Percentiles rank a stretch among this genome's conserved stretches.
These are phyloP conservation scores for Anthoceros angustus DNA, from an alignment of 225 moss, liverwort and hornwort species.

Conservation along the genomic window DNA sequence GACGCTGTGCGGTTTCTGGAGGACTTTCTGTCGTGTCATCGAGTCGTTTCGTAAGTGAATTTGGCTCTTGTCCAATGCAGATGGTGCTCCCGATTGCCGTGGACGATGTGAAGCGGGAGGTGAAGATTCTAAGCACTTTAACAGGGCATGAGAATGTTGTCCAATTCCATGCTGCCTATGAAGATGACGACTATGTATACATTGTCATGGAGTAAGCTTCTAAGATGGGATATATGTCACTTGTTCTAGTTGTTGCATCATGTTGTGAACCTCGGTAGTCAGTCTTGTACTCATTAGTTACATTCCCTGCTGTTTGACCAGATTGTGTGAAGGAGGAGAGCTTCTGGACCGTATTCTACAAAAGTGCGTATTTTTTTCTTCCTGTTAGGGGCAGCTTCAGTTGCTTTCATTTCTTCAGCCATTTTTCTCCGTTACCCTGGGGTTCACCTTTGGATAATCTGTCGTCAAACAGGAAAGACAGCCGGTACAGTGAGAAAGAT, in stretches of 20 bases:
- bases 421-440: background rate
- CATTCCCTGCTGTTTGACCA: slow-evolving; percentile 13
- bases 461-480: slow-evolving; percentile 46
- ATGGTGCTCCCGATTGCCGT: slow-evolving; percentile 93
- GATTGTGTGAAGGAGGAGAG: slow-evolving; percentile 95
- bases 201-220: slow-evolving; percentile 86
- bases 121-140: slow-evolving; percentile 62
- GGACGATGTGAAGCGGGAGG: slow-evolving; percentile 94
- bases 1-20: too few species aligned
- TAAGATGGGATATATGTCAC: background rate
- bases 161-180: slow-evolving; percentile 73
- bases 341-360: slow-evolving; percentile 83
- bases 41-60: too few species aligned
- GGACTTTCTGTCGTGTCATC: too few species aligned
- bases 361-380: slow-evolving; percentile 28
- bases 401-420: background rate
- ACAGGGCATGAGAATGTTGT: slow-evolving; percentile 97
- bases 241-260: background rate
- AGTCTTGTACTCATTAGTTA: background rate
- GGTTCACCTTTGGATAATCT: background rate
- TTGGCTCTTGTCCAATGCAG: slow-evolving; percentile 11
- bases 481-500: slow-evolving; percentile 92
- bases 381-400: background rate
- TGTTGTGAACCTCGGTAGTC: background rate
- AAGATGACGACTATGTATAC: slow-evolving; percentile 90